Conservation (phyloP, 2,329 filamentous ascomycete species). For the Whalleya microplaca region DNA sequence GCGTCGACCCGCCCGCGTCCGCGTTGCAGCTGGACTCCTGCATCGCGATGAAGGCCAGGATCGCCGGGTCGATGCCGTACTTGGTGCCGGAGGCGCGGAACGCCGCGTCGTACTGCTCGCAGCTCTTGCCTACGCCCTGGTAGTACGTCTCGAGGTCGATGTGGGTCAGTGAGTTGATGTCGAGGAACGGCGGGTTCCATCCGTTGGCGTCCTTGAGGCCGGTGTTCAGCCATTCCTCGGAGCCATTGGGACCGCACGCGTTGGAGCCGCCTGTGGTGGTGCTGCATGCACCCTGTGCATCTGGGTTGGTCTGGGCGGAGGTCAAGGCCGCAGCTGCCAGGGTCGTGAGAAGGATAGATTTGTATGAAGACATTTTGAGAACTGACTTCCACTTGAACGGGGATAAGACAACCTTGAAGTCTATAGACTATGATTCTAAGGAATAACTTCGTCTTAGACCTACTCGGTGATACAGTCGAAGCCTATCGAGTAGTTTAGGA, state of each 20-base stretch:
- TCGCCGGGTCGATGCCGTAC: conserved; percentile 39
- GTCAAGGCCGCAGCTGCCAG: no score
- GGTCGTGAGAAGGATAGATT: no score
- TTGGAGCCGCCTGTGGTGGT: conserved; percentile 23
- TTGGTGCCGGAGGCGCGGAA: conserved; percentile 37
- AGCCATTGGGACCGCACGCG: conserved; percentile 32
- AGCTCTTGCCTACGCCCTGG: conserved; percentile 28
- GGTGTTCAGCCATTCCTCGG: conserved; percentile 38
- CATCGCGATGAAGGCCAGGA: conserved; percentile 42
- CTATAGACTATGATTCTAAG: no score
- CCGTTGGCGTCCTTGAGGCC: conserved; percentile 31
- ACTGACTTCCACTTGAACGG: no score
- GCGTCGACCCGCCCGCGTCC: conserved; percentile 38
- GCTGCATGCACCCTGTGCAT: conserved; percentile 23
- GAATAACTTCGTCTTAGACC: no score
- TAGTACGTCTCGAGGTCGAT: conserved; percentile 35
- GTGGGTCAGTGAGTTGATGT: conserved; percentile 34
- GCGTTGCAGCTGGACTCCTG: conserved; percentile 43
- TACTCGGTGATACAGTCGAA: no score
- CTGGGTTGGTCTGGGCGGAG: background rate
- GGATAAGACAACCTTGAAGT: no score
- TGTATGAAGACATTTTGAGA: no score
- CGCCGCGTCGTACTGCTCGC: conserved; percentile 39
- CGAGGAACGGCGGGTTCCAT: conserved; percentile 41
- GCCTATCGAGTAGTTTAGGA: no score